Evolutionary conservation across 2,329 filamentous ascomycete genomes (phyloP).

Genomic region (Raffaelea deltoideospora): DNA sequence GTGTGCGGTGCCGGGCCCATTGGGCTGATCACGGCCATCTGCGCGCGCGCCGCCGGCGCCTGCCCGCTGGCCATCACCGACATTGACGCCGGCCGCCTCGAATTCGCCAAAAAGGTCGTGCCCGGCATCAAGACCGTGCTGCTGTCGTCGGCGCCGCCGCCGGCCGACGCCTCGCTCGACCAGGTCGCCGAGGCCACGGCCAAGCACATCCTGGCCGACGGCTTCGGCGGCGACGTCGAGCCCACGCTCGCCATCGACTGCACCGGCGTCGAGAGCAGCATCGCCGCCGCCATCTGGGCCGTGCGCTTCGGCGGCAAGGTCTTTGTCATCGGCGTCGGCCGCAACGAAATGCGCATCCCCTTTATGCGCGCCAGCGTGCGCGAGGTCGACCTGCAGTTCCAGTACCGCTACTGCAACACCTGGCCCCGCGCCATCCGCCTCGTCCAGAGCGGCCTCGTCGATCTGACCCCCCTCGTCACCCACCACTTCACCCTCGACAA

Average conservation of each 20-base stretch:
- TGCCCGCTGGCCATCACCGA: conserved; percentile 89
- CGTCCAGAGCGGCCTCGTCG: conserved; percentile 69
- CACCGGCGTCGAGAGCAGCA: conserved; percentile 84
- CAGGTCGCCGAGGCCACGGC: conserved; percentile 56
- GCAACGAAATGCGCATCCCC: conserved; percentile 87
- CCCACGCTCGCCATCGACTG: conserved; percentile 78
- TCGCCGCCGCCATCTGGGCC: conserved; percentile 74
- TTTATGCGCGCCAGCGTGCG: conserved; percentile 87
- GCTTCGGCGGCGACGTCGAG: conserved; percentile 66
- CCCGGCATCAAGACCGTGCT: conserved; percentile 70
- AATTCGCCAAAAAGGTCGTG: conserved; percentile 71
- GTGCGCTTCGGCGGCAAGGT: conserved; percentile 94
- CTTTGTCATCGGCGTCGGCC: conserved; percentile 90
- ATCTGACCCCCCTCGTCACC: conserved; percentile 70
- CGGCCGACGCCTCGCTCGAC: conserved; percentile 17
- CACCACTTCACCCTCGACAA: conserved; percentile 79
- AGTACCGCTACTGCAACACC: conserved; percentile 92
- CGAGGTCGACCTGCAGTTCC: conserved; percentile 90
- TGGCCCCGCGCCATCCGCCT: conserved; percentile 89
- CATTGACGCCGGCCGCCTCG: conserved; percentile 72
- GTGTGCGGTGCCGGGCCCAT: conserved; percentile 92
- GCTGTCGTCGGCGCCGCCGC: conserved; percentile 30
- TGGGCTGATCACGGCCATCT: conserved; percentile 76
- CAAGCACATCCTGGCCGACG: conserved; percentile 44
- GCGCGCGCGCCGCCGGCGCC: conserved; percentile 72